Evolutionary conservation across 441 rosid species (phyloP).

Genomic region (Pelargonium australe): DNA sequence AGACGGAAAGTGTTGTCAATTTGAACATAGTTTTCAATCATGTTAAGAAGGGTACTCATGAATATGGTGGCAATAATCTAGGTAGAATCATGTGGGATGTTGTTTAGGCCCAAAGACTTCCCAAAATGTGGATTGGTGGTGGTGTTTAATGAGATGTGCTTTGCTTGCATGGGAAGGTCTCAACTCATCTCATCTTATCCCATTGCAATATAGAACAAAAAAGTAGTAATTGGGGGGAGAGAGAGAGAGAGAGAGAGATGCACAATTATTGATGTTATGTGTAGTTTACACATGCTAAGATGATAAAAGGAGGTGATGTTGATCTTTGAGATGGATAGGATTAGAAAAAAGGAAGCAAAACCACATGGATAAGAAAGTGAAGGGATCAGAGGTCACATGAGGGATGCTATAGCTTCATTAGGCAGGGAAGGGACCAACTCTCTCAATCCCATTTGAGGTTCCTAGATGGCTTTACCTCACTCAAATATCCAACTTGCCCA

Average conservation of each 20-base stretch:
- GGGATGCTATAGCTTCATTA: slow-evolving; percentile 25
- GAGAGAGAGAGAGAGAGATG: not conserved
- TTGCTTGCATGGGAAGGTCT: not conserved
- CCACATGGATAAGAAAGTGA: slow-evolving; percentile 45
- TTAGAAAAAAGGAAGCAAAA: slow-evolving; percentile 22
- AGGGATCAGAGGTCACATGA: slow-evolving; percentile 32
- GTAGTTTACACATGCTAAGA: slow-evolving; percentile 1
- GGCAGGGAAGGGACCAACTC: slow-evolving; percentile 30
- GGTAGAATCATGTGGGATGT: not conserved
- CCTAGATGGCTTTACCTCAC: slow-evolving; percentile 18
- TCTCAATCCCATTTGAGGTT: slow-evolving; percentile 23
- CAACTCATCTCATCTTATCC: too few species aligned
- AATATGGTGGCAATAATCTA: not conserved
- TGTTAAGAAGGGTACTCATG: too few species aligned
- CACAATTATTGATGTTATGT: not conserved
- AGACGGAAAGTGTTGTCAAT: too few species aligned
- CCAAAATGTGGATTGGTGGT: not conserved
- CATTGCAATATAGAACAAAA: too few species aligned
- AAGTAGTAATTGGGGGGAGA: not conserved
- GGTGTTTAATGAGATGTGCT: not conserved
- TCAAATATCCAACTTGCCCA: slow-evolving; percentile 18
- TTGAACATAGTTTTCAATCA: too few species aligned
- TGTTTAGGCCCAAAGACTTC: not conserved
- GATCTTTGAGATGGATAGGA: slow-evolving; percentile 22
- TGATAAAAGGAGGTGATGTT: slow-evolving; percentile 16